Conservation (phyloP, 148 eudicot genomes). For the Linanthus parryae region DNA sequence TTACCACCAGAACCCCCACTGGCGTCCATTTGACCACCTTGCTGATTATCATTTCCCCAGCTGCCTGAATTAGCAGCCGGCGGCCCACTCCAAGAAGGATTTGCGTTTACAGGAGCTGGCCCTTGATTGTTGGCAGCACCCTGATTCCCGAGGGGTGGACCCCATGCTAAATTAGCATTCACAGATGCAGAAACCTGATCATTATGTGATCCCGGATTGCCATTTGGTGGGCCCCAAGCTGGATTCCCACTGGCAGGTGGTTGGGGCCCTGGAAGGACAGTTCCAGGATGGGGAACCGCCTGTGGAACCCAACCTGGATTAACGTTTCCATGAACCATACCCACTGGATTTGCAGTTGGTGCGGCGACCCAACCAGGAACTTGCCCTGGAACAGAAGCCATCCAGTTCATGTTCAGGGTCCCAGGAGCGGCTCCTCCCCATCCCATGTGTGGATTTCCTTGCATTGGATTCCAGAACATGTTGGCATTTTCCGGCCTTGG, state of each 20-base stretch:
- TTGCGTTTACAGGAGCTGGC: constrained; percentile 30
- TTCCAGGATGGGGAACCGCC: constrained; percentile 17
- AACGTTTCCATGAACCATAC: constrained; percentile 22
- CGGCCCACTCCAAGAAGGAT: constrained; percentile 33
- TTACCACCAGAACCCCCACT: no score
- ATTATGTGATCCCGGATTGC: constrained; percentile 15
- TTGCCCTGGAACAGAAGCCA: constrained; percentile 27
- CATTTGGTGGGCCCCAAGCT: constrained; percentile 31
- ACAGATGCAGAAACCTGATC: constrained; percentile 22
- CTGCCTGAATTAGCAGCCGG: constrained; percentile 31
- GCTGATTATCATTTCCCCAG: constrained; percentile 39
- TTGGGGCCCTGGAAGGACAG: constrained; percentile 23
- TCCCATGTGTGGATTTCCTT: constrained; percentile 51
- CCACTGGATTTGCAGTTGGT: constrained; percentile 26
- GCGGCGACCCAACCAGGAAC: constrained; percentile 27
- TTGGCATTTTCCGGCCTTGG: constrained; percentile 29
- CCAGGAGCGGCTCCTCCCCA: constrained; percentile 42
- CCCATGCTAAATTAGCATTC: constrained; percentile 50
- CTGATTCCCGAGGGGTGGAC: constrained; percentile 18
- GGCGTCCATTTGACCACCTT: no score
- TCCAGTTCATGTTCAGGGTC: constrained; percentile 31
- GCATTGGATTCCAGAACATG: constrained; percentile 29
- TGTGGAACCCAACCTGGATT: constrained; percentile 52
- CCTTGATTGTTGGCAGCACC: constrained; percentile 25
- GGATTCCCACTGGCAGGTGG: constrained; percentile 22